Base-by-base conservation (phyloP, 148 eudicot genomes). In the Chenopodium formosanum region DNA sequence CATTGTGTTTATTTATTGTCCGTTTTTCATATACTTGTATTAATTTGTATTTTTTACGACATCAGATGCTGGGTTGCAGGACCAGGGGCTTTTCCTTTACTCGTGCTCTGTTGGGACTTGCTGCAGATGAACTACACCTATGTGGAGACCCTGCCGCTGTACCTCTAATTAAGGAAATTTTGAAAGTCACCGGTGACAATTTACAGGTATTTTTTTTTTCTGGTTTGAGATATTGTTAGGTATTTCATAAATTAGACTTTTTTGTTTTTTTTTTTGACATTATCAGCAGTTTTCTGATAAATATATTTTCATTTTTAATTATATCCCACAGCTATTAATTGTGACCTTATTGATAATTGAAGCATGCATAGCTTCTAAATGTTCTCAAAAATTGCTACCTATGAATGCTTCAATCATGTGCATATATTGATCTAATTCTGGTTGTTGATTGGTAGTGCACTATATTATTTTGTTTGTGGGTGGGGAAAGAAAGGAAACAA, bases 101-200 rank as follows among this genome's bases (percentile, higher is more conserved):
- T 65, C 97, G 97, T 84, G 99, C 99, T 86, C 88, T 95, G 20
- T 82, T 95, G 78, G 99, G 99, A 66, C 87, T 95, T 74, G 84
- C 97, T 72, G 97, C 92, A 68, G 88, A 91, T 81, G 99, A 95
- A 84, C 90, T 95, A 80, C 99, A 95, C 84, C 87, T 95, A 66
- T 95, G 99, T 82, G 99, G 99, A 75, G 99, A 95, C 84, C 89
- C 97, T 70, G 97, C 99, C 67, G 92, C 93, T 88, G 95, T 92
- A 81, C 97, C 99, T 80, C 85, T 95, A 64, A 89, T 95, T 78
- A 85, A 91, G 77, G 94, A 95, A 83, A 86, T 95, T 79, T 87
- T 95, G 77, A 89, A 89, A 89, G 97, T 93, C 71, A 95, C 99
- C 75, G 94, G 87, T 72, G 99, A 95, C 48, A 80, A 77, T 78